phyloP scores from a whole-genome alignment of 169 alveolate genomes.

The Plasmodium fragile region DNA sequence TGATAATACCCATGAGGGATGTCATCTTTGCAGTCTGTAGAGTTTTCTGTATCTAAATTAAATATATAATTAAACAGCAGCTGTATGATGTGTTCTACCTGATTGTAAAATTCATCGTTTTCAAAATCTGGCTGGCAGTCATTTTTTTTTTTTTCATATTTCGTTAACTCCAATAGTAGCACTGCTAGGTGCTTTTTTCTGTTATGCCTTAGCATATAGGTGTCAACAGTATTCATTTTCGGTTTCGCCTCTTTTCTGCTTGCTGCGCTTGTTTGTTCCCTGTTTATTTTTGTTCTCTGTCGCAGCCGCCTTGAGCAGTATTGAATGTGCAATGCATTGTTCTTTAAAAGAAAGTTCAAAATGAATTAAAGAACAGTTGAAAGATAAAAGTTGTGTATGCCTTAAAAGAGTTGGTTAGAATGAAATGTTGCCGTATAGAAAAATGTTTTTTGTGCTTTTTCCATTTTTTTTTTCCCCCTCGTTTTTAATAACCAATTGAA shows the following conservation, averaged over 20 bases:
- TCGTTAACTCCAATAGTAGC: constrained; percentile 41
- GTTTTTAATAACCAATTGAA: neutral
- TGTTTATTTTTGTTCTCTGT: neutral
- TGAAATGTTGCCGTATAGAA: neutral
- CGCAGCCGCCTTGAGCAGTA: neutral
- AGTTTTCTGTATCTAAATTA: constrained; percentile 29
- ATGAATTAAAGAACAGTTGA: neutral
- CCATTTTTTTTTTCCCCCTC: neutral
- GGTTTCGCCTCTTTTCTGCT: neutral
- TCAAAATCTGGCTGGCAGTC: constrained; percentile 22
- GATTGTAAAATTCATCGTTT: constrained; percentile 50
- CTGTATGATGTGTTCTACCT: constrained; percentile 21
- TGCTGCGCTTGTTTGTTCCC: neutral
- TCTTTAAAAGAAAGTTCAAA: neutral
- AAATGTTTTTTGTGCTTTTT: neutral
- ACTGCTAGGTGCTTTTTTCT: constrained; percentile 1
- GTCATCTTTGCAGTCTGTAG: neutral
- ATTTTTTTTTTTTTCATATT: constrained; percentile 51
- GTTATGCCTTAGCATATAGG: constrained; percentile 44
- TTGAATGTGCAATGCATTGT: neutral
- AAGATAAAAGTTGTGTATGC: neutral
- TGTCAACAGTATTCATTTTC: constrained; percentile 19
- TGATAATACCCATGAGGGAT: neutral
- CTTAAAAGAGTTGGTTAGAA: neutral
- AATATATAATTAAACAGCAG: constrained; percentile 61